phyloP scores from a whole-genome alignment of 2,329 filamentous ascomycete species.

The Alternaria infectoria region DNA sequence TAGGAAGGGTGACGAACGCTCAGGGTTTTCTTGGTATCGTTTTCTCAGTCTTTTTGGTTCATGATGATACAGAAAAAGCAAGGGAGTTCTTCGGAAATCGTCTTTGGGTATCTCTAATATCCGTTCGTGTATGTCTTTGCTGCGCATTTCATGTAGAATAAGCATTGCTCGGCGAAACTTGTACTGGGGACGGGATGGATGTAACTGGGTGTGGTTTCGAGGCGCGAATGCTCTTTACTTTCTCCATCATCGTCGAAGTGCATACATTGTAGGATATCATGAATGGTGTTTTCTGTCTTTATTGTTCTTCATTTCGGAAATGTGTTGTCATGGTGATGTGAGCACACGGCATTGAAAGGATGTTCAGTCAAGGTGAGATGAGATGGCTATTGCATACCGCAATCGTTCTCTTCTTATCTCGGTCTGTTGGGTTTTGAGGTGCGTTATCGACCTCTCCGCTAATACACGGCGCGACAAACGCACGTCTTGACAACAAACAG shows the following conservation, averaged over 20 bases:
- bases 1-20: not conserved
- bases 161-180: conserved; percentile 29
- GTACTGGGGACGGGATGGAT: conserved; percentile 2
- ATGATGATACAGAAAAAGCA: conserved; percentile 19
- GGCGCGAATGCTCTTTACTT: conserved; percentile 5
- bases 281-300: conserved; percentile 15
- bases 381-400: not conserved
- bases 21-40: conserved; percentile 10
- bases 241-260: conserved; percentile 9
- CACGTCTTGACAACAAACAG: not conserved
- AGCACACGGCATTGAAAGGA: not conserved
- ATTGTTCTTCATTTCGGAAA: not conserved
- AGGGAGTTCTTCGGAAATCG: conserved; percentile 21
- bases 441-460: not conserved
- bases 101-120: conserved; percentile 15
- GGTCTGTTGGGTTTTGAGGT: not conserved
- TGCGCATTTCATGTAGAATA: conserved; percentile 30
- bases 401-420: not conserved
- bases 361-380: not conserved
- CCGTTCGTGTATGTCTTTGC: conserved; percentile 11
- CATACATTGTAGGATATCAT: conserved; percentile 30
- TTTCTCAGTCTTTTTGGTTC: conserved; percentile 13
- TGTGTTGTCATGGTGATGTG: not conserved
- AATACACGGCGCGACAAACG: not conserved
- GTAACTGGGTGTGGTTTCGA: conserved; percentile 6